Percentiles rank a stretch among this genome's conserved stretches.
Evolutionary conservation across 1,284 basidiomycete species (phyloP).

Genomic region (Exsudoporus floridanus): DNA sequence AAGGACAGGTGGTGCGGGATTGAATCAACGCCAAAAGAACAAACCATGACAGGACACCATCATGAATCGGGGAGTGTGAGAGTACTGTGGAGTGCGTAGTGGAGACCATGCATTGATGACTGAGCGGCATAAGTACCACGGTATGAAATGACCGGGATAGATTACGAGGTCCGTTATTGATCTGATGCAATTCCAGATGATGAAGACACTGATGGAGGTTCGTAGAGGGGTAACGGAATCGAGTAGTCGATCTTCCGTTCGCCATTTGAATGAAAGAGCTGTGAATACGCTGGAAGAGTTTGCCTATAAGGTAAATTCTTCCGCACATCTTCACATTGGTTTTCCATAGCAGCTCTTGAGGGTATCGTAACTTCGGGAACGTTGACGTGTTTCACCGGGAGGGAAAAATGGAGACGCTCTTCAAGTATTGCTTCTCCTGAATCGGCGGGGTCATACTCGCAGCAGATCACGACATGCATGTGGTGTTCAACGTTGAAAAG

Average conservation of each 20-base stretch:
- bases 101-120: background rate
- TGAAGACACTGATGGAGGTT: constrained; percentile 27
- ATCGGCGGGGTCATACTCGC: constrained; percentile 52
- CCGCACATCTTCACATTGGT: constrained; percentile 12
- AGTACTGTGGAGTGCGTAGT: background rate
- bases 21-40: constrained; percentile 7
- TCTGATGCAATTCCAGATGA: constrained; percentile 2
- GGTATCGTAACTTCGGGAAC: constrained; percentile 27
- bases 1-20: constrained; percentile 9
- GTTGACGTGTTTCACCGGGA: constrained; percentile 58
- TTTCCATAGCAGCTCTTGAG: constrained; percentile 16
- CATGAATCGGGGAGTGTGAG: background rate
- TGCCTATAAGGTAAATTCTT: constrained; percentile 36
- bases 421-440: constrained; percentile 35
- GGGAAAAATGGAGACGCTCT: constrained; percentile 43
- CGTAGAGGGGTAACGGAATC: constrained; percentile 65
- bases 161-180: constrained; percentile 8
- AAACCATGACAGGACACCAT: background rate
- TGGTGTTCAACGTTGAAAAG: constrained; percentile 60
- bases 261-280: constrained; percentile 71
- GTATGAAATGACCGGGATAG: background rate
- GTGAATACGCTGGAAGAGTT: constrained; percentile 69
- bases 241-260: constrained; percentile 67
- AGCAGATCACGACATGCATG: constrained; percentile 51
- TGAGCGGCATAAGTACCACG: background rate